Evolutionary conservation across 2,329 filamentous ascomycete genomes (phyloP).

Genomic region (Fusarium pininemorale): DNA sequence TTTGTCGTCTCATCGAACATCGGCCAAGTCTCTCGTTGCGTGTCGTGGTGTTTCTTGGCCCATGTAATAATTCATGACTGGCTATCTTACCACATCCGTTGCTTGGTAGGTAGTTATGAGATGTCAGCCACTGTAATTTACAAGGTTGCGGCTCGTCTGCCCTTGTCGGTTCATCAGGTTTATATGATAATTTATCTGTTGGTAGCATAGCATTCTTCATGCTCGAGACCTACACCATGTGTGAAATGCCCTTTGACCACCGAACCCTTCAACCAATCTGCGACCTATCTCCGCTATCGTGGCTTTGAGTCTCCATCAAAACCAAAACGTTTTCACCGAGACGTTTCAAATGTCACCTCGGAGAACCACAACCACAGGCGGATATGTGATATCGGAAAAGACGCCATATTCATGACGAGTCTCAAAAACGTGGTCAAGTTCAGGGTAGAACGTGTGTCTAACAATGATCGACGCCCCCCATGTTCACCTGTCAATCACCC

Average conservation of each 20-base stretch:
- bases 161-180: neutral
- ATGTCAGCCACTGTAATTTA: neutral
- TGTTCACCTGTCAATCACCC: neutral
- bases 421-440: conserved; percentile 7
- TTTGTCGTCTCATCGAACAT: conserved; percentile 1
- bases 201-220: neutral
- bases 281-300: conserved; percentile 7
- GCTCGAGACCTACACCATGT: neutral
- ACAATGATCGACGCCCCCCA: neutral
- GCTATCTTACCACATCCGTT: neutral
- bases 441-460: neutral
- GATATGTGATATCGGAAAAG: conserved; percentile 19
- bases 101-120: neutral
- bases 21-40: conserved; percentile 16
- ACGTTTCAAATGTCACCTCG: neutral
- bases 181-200: neutral
- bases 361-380: neutral
- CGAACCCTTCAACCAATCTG: neutral
- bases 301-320: conserved; percentile 6
- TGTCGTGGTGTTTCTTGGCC: conserved; percentile 18
- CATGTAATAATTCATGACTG: conserved; percentile 14
- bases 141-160: conserved; percentile 11
- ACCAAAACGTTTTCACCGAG: neutral
- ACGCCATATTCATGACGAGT: conserved; percentile 3
- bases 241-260: neutral